Conservation (phyloP, 192 early-diverging fungal species). For the Coemansia guatemalensis region DNA sequence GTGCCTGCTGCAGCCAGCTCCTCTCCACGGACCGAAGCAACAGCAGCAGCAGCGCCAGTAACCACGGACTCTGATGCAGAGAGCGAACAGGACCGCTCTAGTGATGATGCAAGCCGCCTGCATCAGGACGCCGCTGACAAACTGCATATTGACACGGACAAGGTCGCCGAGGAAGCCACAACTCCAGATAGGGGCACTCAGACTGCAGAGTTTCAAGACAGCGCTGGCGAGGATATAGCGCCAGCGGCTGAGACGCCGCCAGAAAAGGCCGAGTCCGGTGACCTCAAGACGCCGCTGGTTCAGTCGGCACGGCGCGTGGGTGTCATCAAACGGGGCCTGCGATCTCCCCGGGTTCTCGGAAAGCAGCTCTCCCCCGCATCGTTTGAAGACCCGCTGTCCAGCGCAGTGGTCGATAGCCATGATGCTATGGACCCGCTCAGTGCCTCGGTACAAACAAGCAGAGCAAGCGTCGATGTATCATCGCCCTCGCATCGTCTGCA, state of each 20-base stretch:
- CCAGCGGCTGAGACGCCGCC: neutral
- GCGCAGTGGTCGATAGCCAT: constrained; percentile 28
- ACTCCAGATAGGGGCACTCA: neutral
- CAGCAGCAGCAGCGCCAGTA: neutral
- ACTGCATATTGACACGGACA: constrained; percentile 9
- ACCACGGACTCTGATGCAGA: neutral
- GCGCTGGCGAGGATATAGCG: neutral
- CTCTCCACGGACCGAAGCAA: neutral
- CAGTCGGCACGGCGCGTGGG: constrained; percentile 47
- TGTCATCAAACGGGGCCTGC: constrained; percentile 45
- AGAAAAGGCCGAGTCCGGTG: constrained; percentile 1
- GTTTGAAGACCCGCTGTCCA: constrained; percentile 47
- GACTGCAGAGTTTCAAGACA: neutral
- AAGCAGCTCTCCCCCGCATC: constrained; percentile 41
- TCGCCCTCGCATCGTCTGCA: constrained; percentile 5
- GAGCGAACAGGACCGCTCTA: constrained; percentile 3
- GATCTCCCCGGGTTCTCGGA: constrained; percentile 44
- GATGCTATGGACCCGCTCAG: neutral
- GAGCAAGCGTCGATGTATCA: constrained; percentile 37
- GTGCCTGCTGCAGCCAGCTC: neutral
- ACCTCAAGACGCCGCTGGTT: constrained; percentile 11
- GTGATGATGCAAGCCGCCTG: constrained; percentile 10
- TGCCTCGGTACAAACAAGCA: constrained; percentile 1
- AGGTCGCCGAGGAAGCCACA: constrained; percentile 1
- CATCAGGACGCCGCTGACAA: constrained; percentile 8